A percentile compares a stretch with the other conserved stretches of the same genome.
Conservation (phyloP, 305 asterid genomes). For the Fraxinus albicans region DNA sequence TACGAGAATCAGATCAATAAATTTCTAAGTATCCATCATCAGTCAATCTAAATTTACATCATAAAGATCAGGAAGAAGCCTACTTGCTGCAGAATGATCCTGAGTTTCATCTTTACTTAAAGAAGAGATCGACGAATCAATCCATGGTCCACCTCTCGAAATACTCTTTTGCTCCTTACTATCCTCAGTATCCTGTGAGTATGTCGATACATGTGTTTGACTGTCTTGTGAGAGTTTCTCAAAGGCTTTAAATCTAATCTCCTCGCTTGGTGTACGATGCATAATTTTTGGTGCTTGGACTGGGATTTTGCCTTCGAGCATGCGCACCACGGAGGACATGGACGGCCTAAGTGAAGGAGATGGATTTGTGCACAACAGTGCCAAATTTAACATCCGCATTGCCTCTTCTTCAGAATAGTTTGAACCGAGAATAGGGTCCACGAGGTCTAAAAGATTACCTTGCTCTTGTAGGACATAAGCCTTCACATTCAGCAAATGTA, state of each 20-base stretch:
- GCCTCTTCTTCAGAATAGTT: slow-evolving; percentile 62
- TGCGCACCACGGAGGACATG: slow-evolving; percentile 78
- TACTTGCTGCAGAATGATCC: slow-evolving; percentile 32
- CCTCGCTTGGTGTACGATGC: slow-evolving; percentile 38
- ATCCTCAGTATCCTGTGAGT: slow-evolving; percentile 30
- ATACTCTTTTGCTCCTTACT: slow-evolving; percentile 43
- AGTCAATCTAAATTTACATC: slow-evolving; percentile 13
- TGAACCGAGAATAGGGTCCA: slow-evolving; percentile 73
- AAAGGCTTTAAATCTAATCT: slow-evolving; percentile 59
- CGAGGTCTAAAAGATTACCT: slow-evolving; percentile 81
- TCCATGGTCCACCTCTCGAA: slow-evolving; percentile 71
- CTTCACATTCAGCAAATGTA: slow-evolving; percentile 33
- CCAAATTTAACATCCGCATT: slow-evolving; percentile 58
- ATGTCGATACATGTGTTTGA: slow-evolving; percentile 48
- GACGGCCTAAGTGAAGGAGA: slow-evolving; percentile 88
- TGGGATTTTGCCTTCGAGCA: slow-evolving; percentile 75
- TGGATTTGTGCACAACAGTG: slow-evolving; percentile 76
- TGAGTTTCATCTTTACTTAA: slow-evolving; percentile 35
- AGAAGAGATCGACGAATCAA: slow-evolving; percentile 54
- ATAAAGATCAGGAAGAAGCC: slow-evolving; percentile 42
- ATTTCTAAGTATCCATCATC: background rate
- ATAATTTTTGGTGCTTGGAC: slow-evolving; percentile 72
- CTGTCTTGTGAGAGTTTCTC: slow-evolving; percentile 66
- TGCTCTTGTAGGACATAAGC: slow-evolving; percentile 93
- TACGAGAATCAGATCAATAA: slow-evolving; percentile 13